Evolutionary conservation across 1,284 basidiomycete genomes (phyloP).

Genomic region (Heterobasidion irregulare): DNA sequence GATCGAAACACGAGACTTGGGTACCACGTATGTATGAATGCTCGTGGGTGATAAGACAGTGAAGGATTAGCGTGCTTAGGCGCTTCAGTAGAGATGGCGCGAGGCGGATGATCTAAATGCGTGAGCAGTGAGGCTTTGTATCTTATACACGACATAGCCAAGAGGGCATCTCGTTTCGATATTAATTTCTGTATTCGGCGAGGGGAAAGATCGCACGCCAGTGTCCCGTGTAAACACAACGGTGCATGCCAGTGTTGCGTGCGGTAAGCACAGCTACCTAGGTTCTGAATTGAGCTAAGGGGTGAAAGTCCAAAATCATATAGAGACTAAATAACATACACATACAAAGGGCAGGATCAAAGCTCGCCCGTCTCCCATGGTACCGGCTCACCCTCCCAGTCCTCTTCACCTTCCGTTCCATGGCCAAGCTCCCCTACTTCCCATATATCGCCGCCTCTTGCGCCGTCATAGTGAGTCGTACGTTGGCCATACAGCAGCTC

Average conservation of each 20-base stretch:
- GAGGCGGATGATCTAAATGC: conserved; percentile 2
- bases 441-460: conserved; percentile 67
- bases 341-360: conserved; percentile 22
- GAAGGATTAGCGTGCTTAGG: neutral
- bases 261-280: neutral
- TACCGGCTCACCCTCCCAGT: conserved; percentile 75
- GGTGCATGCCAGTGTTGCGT: too few species aligned
- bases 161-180: neutral
- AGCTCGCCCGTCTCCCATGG: conserved; percentile 73
- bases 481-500: conserved; percentile 52
- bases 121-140: neutral
- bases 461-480: conserved; percentile 46
- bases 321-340: conserved; percentile 13
- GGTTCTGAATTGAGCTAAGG: neutral
- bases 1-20: conserved; percentile 4
- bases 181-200: neutral
- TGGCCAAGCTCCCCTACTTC: conserved; percentile 52
- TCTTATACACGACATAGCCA: neutral
- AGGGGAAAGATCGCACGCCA: too few species aligned
- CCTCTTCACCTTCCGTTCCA: conserved; percentile 47
- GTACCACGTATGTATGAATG: neutral
- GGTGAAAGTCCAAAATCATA: neutral
- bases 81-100: conserved; percentile 5
- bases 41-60: conserved; percentile 2
- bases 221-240: too few species aligned